Evolutionary conservation across 768 basidiomycete genomes (phyloP), one percentile per base, ranked within the genome.

Genomic region (Candolleomyces aberdarensis): DNA sequence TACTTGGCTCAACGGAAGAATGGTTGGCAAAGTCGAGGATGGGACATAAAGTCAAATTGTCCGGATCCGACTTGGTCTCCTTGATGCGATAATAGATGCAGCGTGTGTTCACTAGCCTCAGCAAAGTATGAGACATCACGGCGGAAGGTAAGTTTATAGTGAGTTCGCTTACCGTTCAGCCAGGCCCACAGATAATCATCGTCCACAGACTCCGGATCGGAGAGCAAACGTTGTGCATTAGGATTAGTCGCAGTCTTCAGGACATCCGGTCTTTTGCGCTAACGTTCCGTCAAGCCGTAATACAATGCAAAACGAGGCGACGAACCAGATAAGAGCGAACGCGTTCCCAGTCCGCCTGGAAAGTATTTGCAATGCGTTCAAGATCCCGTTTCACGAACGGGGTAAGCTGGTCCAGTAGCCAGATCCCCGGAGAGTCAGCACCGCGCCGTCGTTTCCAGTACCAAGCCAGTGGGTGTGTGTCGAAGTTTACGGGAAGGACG

Each of bases 11-110:
- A 40, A 68, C 55, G 44, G 75, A 64, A 2, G 78, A 76, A 65
- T 97, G 95, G 66, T 97, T 97, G 14, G 92, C 92, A 63, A 98
- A 89, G 75, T 98, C 96, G 56, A 97, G 78, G 39, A 97, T 79
- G 9, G 96, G 96, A 62, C 91, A 92, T 60, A 98, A 79, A 0
- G 94, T 92, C 61, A 95, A 74, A 68, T 96, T 95, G 70, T 94
- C 84, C 31, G 84, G 79, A 65, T 87, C 79, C 11, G 81, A 78
- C 53, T 73, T 77, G 17, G 72, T 69, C 31, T 74, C 67, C 64
- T 77, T 82, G 47, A 87, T 72, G 62, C 83, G 86, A 69, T 86
- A 84, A 71, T 85, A 94, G 20, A 98, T 84, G 70, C 91, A 94
- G 52, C 96, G 86, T 5, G 96, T 98, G 71, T 98, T 98, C 60